These are phyloP conservation scores for Neurospora pannonica DNA, from an alignment of 495 filamentous ascomycete genomes.

Conservation along the genomic window DNA sequence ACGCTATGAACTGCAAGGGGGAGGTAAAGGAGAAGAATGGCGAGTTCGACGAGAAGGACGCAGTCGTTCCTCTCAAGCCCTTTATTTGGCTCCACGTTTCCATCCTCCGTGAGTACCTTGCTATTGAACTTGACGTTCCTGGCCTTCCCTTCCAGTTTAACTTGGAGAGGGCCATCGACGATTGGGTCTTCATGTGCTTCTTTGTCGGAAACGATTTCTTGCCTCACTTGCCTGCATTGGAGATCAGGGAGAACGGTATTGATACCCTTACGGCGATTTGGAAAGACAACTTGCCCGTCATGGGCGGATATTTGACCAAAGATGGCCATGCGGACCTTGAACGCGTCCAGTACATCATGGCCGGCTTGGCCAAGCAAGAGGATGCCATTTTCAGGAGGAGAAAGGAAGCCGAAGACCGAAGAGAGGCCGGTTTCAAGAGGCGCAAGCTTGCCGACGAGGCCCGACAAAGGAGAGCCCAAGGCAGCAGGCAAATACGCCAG, in stretches of 20 bases:
- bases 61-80: constrained; percentile 60
- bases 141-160: constrained; percentile 70
- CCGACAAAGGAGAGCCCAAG: constrained; percentile 4
- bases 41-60: constrained; percentile 77
- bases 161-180: constrained; percentile 91
- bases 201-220: constrained; percentile 99
- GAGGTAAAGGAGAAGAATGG: constrained; percentile 75
- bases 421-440: constrained; percentile 66
- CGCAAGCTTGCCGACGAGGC: constrained; percentile 59
- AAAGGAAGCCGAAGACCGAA: constrained; percentile 71
- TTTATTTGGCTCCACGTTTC: constrained; percentile 98
- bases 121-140: constrained; percentile 75
- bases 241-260: constrained; percentile 95
- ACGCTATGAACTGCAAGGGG: constrained; percentile 72
- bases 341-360: constrained; percentile 78
- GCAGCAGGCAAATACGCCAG: constrained; percentile 13
- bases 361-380: constrained; percentile 88
- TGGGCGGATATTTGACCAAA: constrained; percentile 92
- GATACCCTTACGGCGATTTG: constrained; percentile 93
- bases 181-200: constrained; percentile 99
- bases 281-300: constrained; percentile 80
- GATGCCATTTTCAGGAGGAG: constrained; percentile 85
- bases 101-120: constrained; percentile 86
- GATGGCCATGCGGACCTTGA: constrained; percentile 86
- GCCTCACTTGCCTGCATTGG: constrained; percentile 89